Evolutionary conservation across 148 eudicot species (phyloP).

Genomic region (Amaranthus hypochondriacus): DNA sequence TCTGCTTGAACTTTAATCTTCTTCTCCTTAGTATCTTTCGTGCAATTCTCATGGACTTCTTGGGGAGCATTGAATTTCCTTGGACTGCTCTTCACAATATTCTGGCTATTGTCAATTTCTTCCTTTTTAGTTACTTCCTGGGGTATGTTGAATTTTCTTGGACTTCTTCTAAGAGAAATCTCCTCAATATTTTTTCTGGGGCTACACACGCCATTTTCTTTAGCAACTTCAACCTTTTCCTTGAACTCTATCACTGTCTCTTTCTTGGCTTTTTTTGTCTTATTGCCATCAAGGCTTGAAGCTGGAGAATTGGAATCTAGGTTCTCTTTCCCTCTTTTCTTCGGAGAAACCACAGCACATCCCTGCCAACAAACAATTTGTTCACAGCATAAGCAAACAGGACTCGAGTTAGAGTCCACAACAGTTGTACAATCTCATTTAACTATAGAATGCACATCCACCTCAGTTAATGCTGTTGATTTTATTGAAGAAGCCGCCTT

Average conservation of each 20-base stretch:
- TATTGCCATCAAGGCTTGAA: constrained; percentile 26
- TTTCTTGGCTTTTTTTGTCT: constrained; percentile 37
- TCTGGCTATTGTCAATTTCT: constrained; percentile 11
- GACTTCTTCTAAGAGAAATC: constrained; percentile 19
- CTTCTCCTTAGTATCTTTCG: constrained; percentile 15
- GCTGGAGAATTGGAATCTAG: constrained; percentile 20
- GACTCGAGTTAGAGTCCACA: not conserved
- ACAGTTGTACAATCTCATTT: not conserved
- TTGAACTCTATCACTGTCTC: constrained; percentile 7
- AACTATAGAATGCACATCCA: constrained; percentile 22
- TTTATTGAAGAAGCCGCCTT: constrained; percentile 26
- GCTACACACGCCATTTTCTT: constrained; percentile 19
- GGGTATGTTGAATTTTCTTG: constrained; percentile 15
- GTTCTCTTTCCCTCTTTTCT: constrained; percentile 56
- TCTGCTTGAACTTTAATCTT: constrained; percentile 14
- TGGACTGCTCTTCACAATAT: constrained; percentile 19
- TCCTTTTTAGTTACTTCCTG: constrained; percentile 13
- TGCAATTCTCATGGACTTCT: constrained; percentile 9
- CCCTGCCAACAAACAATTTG: constrained; percentile 31
- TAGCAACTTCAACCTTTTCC: constrained; percentile 22
- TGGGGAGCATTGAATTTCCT: constrained; percentile 12
- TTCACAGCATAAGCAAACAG: not conserved
- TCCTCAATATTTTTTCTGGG: constrained; percentile 20
- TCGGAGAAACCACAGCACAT: constrained; percentile 30
- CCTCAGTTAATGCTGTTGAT: constrained; percentile 23